phyloP scores from a whole-genome alignment of 2,329 filamentous ascomycete species.

The Dryadomyces sulphureus region DNA sequence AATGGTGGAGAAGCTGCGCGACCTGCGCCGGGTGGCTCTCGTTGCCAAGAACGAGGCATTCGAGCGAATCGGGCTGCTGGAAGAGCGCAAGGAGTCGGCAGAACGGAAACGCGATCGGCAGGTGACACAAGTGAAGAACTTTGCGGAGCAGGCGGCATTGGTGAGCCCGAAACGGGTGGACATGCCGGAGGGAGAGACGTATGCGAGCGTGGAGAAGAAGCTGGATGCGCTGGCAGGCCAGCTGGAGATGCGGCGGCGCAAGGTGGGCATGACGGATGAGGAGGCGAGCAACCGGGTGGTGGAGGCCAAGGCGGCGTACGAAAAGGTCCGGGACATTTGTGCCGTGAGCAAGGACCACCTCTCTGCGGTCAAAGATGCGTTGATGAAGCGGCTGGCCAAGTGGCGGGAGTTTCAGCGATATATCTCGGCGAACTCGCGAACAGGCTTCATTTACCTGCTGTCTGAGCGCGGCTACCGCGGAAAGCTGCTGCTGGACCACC shows the following conservation, averaged over 20 bases:
- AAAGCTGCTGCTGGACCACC: conserved; percentile 64
- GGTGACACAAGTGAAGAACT: conserved; percentile 33
- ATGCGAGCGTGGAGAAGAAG: conserved; percentile 37
- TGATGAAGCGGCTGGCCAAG: conserved; percentile 54
- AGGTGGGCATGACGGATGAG: conserved; percentile 49
- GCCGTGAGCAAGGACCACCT: conserved; percentile 27
- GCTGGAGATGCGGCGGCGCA: conserved; percentile 37
- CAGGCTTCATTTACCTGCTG: conserved; percentile 77
- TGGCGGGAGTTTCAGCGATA: conserved; percentile 72
- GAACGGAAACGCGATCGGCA: conserved; percentile 33
- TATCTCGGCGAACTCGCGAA: conserved; percentile 74
- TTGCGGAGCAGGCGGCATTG: conserved; percentile 35
- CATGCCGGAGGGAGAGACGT: conserved; percentile 50
- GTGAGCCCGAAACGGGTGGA: conserved; percentile 41
- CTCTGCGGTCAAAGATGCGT: conserved; percentile 36
- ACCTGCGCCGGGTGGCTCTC: conserved; percentile 37
- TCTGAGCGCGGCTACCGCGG: conserved; percentile 83
- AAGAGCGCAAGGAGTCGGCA: conserved; percentile 27
- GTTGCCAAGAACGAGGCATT: conserved; percentile 47
- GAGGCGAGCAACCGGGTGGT: conserved; percentile 41
- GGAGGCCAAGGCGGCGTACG: conserved; percentile 22
- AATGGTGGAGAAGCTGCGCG: conserved; percentile 32
- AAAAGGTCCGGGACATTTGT: conserved; percentile 27
- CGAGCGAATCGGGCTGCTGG: conserved; percentile 32
- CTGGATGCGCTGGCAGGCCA: conserved; percentile 41